A percentile compares a stretch with the other conserved stretches of the same genome.
Evolutionary conservation across 352 stramenopile species (phyloP).

Genomic region (Globisporangium megalacanthum): DNA sequence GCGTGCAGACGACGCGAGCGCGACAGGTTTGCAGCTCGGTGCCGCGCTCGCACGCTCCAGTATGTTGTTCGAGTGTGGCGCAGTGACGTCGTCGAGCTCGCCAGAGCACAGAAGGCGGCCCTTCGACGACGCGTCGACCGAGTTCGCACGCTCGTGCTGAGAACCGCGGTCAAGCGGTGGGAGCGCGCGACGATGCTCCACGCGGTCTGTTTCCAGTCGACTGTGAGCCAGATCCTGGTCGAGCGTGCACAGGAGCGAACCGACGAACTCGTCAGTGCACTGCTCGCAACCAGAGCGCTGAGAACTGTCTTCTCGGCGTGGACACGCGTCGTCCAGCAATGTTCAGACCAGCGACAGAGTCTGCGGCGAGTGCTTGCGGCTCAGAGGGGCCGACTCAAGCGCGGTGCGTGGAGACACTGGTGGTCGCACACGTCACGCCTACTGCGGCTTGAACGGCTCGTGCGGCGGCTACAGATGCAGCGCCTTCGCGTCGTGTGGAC

Average conservation of each 20-base stretch:
- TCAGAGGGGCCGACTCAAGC: background rate
- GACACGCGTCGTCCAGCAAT: background rate
- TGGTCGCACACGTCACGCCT: too few relatives aligned
- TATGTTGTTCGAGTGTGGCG: background rate
- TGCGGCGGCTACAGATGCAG: background rate
- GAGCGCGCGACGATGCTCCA: slow-evolving; percentile 1
- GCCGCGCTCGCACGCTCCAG: background rate
- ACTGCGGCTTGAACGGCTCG: background rate
- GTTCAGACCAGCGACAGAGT: background rate
- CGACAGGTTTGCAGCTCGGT: background rate
- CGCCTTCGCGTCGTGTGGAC: background rate
- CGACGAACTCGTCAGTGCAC: background rate
- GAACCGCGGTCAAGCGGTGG: slow-evolving; percentile 4
- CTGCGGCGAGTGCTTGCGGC: background rate
- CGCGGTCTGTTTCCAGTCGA: slow-evolving; percentile 3
- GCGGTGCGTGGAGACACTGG: slow-evolving; percentile 7
- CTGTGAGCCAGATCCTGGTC: slow-evolving; percentile 9
- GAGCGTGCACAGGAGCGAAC: slow-evolving; percentile 5
- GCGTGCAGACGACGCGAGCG: background rate
- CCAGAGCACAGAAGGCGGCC: background rate
- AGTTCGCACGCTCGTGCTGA: background rate
- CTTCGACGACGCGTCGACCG: background rate
- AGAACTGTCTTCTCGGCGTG: slow-evolving; percentile 1
- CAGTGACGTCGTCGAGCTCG: background rate
- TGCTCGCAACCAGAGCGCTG: background rate